Evolutionary conservation across 495 filamentous ascomycete species (phyloP), one percentile per base, ranked within the genome.

Genomic region (Penicillium diatomitis): DNA sequence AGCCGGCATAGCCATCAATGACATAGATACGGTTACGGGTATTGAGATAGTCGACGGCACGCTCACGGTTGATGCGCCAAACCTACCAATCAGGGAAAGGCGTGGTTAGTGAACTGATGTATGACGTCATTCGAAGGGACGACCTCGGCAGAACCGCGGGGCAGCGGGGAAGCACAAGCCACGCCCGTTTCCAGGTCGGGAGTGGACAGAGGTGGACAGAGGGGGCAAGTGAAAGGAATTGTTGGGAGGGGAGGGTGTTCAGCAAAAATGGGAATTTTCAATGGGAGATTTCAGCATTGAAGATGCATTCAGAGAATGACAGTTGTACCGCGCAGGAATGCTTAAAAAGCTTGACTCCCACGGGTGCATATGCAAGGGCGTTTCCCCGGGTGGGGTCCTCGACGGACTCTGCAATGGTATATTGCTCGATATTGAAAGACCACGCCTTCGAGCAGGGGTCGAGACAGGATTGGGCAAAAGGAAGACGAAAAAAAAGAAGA

Each of bases 11-110:
- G 52, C 92, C 92, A 72, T 98, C 92, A 51, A 98, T 75, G 51
- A 98, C 92, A 70, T 98, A 98, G 74, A 98, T 98, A 61, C 92
- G 87, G 67, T 96, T 96, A 58, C 94, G 78, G 48, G 92, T 98
- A 79, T 98, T 98, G 51, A 98, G 80, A 75, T 97, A 98, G 74
- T 98, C 92, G 66, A 98, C 81, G 49, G 92, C 92, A 72, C 92
- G 91, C 71, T 98, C 92, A 57, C 92, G 84, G 83, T 97, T 98
- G 76, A 98, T 98, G 58, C 89, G 87, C 92, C 92, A 98, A 66
- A 98, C 90, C 92, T 98, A 62, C 20, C 20, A 20, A 20, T 20
- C 20, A 20, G 20, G 38, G 12, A 8, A 11, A 44, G 38, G 39
- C 48, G 3, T 50, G 55, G 55, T 57, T 56, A 55, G 56, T 57